phyloP scores from a whole-genome alignment of 225 moss, liverwort and hornwort genomes.

The Antitrichia curtipendula region DNA sequence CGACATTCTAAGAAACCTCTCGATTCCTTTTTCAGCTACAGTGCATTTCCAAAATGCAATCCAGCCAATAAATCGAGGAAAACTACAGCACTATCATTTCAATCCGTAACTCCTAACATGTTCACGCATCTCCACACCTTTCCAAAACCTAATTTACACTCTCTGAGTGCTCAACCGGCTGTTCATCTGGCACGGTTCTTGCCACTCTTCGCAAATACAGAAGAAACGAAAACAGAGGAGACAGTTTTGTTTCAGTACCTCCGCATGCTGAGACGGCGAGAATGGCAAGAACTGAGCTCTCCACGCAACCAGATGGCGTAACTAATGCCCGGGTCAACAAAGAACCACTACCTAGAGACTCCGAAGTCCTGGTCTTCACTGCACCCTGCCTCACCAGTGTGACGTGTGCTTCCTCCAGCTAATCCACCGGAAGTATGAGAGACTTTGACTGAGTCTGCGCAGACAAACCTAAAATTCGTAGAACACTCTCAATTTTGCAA shows the following conservation, averaged over 20 bases:
- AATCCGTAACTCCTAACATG: background rate
- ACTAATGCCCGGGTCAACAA: background rate
- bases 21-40: background rate
- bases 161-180: background rate
- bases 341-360: background rate
- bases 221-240: background rate
- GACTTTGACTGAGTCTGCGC: background rate
- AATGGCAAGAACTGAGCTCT: slow-evolving; percentile 20
- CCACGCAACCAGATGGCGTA: background rate
- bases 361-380: background rate
- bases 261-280: slow-evolving; percentile 8
- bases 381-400: background rate
- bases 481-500: background rate
- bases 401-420: background rate
- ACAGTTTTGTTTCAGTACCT: background rate
- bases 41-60: background rate
- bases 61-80: background rate
- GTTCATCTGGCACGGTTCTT: background rate
- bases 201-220: background rate
- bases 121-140: background rate
- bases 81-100: background rate
- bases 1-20: background rate
- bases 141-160: background rate
- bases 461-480: background rate
- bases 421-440: background rate